A percentile compares a stretch with the other conserved stretches of the same genome.
phyloP scores from a whole-genome alignment of 2,329 filamentous ascomycete genomes.

The Dothideomycetidae sp. region DNA sequence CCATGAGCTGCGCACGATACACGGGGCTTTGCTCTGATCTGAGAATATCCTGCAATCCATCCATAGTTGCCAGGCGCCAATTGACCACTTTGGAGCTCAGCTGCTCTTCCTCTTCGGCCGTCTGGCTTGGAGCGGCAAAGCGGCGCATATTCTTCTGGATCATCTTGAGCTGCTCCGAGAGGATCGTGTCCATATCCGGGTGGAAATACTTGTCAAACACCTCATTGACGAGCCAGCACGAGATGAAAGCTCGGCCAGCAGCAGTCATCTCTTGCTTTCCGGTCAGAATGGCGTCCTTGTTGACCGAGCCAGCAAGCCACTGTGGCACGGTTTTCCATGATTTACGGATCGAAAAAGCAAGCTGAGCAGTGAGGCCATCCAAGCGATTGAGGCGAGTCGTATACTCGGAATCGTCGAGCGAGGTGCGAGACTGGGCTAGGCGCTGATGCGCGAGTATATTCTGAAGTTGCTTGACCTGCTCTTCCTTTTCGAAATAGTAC shows the following conservation, averaged over 20 bases:
- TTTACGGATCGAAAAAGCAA: slow-evolving; percentile 92
- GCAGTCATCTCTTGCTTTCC: slow-evolving; percentile 98
- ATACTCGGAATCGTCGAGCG: slow-evolving; percentile 92
- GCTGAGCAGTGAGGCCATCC: slow-evolving; percentile 85
- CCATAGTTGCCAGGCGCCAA: slow-evolving; percentile 86
- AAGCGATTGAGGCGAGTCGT: slow-evolving; percentile 74
- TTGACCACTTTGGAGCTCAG: slow-evolving; percentile 75
- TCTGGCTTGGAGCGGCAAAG: slow-evolving; percentile 57
- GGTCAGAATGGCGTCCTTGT: slow-evolving; percentile 67
- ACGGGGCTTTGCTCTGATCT: slow-evolving; percentile 50
- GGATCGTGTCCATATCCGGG: slow-evolving; percentile 60
- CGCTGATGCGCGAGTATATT: slow-evolving; percentile 96
- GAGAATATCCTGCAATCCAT: slow-evolving; percentile 66
- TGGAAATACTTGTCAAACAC: slow-evolving; percentile 90
- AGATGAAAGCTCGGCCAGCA: slow-evolving; percentile 76
- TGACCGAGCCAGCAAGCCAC: slow-evolving; percentile 70
- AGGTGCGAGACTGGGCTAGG: slow-evolving; percentile 83
- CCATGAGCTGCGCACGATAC: slow-evolving; percentile 45
- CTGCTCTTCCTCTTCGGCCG: slow-evolving; percentile 78
- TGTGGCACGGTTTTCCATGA: slow-evolving; percentile 71
- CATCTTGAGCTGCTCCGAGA: slow-evolving; percentile 67
- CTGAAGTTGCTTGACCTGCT: slow-evolving; percentile 84
- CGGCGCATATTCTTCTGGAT: slow-evolving; percentile 80
- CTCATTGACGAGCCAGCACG: slow-evolving; percentile 78
- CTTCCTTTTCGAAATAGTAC: slow-evolving; percentile 85